phyloP scores from a whole-genome alignment of 768 basidiomycete genomes.

The Tulasnella sp. region DNA sequence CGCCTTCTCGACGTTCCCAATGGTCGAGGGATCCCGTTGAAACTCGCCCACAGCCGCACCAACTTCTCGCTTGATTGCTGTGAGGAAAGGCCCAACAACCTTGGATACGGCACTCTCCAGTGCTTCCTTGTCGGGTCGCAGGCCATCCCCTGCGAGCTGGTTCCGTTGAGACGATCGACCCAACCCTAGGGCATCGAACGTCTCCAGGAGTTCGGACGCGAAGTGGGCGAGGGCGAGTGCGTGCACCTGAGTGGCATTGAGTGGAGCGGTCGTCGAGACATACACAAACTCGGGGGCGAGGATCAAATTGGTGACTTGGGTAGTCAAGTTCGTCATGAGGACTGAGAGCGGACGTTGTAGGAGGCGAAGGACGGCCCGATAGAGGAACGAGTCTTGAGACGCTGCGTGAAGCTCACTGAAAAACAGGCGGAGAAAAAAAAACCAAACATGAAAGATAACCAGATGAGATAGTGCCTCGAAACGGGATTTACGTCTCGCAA shows the following conservation, averaged over 20 bases:
- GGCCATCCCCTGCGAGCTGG: slow-evolving; percentile 38
- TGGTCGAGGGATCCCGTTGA: slow-evolving; percentile 28
- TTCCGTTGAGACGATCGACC: slow-evolving; percentile 37
- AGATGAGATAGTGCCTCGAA: too few relatives aligned
- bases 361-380: slow-evolving; percentile 57
- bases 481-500: not conserved
- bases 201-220: slow-evolving; percentile 60
- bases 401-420: slow-evolving; percentile 57
- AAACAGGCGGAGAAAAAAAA: slow-evolving; percentile 18
- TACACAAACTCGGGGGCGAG: slow-evolving; percentile 51
- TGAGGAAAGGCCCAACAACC: slow-evolving; percentile 52
- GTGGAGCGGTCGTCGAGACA: slow-evolving; percentile 38
- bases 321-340: slow-evolving; percentile 55
- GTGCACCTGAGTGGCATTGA: slow-evolving; percentile 58
- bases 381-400: slow-evolving; percentile 49
- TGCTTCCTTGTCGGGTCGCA: slow-evolving; percentile 58
- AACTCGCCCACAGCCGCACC: slow-evolving; percentile 51
- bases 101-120: slow-evolving; percentile 56
- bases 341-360: slow-evolving; percentile 71
- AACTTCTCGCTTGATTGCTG: slow-evolving; percentile 49
- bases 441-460: slow-evolving; percentile 14
- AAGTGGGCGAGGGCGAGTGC: slow-evolving; percentile 58
- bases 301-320: slow-evolving; percentile 52
- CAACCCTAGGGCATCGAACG: slow-evolving; percentile 53
- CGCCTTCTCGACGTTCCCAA: slow-evolving; percentile 44